Evolutionary conservation across 139 green algal species (phyloP).

Genomic region (Pseudopediastrum boryanum): DNA sequence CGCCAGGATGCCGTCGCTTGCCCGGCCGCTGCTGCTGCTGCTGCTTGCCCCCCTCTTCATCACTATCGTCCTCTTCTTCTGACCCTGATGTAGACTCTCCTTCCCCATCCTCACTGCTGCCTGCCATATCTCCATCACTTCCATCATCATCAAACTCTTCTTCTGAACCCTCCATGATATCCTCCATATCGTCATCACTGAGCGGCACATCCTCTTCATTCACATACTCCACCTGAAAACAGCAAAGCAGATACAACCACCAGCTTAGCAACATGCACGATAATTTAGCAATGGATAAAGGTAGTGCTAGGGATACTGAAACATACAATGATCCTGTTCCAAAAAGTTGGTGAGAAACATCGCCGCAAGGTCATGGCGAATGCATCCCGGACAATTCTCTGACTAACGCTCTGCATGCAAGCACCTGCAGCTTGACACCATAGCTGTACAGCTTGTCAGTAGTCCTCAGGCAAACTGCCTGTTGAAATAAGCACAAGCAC

Average conservation of each 20-base stretch:
- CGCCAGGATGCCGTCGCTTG: slow-evolving; percentile 21
- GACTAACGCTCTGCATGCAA: background rate
- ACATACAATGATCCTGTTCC: background rate
- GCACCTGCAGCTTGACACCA: too few relatives aligned
- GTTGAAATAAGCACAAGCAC: too few relatives aligned
- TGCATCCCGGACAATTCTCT: background rate
- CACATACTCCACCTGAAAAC: slow-evolving; percentile 54
- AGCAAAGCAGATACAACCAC: slow-evolving; percentile 31
- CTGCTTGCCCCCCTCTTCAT: background rate
- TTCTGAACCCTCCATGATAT: slow-evolving; percentile 76
- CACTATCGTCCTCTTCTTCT: background rate
- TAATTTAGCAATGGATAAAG: slow-evolving; percentile 38
- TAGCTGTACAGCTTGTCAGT: too few relatives aligned
- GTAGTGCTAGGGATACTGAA: too few relatives aligned
- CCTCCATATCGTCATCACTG: slow-evolving; percentile 71
- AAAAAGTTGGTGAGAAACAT: background rate
- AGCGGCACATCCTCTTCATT: slow-evolving; percentile 53
- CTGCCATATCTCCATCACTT: background rate
- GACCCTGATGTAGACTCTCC: background rate
- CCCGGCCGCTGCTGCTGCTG: slow-evolving; percentile 7
- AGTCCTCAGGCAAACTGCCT: too few relatives aligned
- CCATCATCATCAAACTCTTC: slow-evolving; percentile 43
- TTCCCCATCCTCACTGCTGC: background rate
- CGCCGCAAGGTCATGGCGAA: background rate
- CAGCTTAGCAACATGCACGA: slow-evolving; percentile 47